phyloP scores from a whole-genome alignment of 2,329 filamentous ascomycete species.

The Pseudogymnoascus sp. region DNA sequence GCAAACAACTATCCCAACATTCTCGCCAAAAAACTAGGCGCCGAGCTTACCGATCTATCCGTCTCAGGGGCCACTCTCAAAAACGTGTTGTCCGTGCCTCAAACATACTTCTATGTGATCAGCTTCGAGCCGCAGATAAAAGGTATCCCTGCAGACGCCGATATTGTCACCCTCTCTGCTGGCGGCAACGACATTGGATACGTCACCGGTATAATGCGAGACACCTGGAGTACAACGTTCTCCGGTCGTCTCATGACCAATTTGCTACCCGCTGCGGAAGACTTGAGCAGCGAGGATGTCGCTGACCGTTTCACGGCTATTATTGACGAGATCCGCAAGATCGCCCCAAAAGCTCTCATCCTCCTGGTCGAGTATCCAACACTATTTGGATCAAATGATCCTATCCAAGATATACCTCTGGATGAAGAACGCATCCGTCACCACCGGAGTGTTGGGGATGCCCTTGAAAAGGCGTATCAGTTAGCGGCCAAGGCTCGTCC shows the following conservation, averaged over 20 bases:
- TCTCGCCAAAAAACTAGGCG: conserved; percentile 22
- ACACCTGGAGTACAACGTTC: conserved; percentile 21
- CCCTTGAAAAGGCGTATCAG: background rate
- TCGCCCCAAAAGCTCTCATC: background rate
- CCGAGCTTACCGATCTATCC: conserved; percentile 27
- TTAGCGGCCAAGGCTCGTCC: conserved; percentile 1
- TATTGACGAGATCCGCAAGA: conserved; percentile 8
- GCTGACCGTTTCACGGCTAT: conserved; percentile 1
- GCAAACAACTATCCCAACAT: conserved; percentile 33
- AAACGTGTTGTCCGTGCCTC: conserved; percentile 32
- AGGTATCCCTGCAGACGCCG: conserved; percentile 28
- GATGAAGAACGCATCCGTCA: background rate
- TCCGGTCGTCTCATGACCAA: background rate
- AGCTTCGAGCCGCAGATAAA: conserved; percentile 32
- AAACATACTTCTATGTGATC: conserved; percentile 20
- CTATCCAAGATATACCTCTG: background rate
- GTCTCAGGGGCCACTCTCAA: conserved; percentile 34
- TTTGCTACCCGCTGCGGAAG: background rate
- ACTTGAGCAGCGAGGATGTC: background rate
- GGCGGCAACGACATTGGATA: conserved; percentile 36
- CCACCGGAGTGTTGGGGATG: background rate
- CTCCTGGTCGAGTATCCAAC: background rate
- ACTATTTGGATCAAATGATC: background rate
- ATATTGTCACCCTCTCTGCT: conserved; percentile 32
- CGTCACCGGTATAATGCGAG: conserved; percentile 30